phyloP scores from a whole-genome alignment of 2,329 filamentous ascomycete species.

The Exophiala viscosa region DNA sequence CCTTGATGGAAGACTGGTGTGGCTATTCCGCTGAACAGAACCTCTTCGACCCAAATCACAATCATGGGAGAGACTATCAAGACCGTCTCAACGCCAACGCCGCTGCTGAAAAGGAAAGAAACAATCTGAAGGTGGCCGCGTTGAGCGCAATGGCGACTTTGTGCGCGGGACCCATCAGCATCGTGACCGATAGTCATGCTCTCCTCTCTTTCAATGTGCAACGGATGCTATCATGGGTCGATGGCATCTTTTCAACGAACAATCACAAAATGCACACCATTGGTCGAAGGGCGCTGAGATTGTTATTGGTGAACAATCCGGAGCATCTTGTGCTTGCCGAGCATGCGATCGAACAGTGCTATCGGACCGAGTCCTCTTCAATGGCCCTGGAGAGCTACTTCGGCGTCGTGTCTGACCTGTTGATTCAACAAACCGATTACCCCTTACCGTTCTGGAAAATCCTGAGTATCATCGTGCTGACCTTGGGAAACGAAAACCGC shows the following conservation, averaged over 20 bases:
- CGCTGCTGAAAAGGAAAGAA: slow-evolving; percentile 95
- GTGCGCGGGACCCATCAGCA: slow-evolving; percentile 74
- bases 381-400: slow-evolving; percentile 96
- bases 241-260: slow-evolving; percentile 85
- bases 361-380: slow-evolving; percentile 68
- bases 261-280: slow-evolving; percentile 92
- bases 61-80: slow-evolving; percentile 39
- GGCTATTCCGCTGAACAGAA: slow-evolving; percentile 92
- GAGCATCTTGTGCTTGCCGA: slow-evolving; percentile 82
- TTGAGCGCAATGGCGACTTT: slow-evolving; percentile 93
- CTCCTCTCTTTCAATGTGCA: slow-evolving; percentile 86
- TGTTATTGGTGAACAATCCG: slow-evolving; percentile 84
- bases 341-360: slow-evolving; percentile 87
- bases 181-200: slow-evolving; percentile 83
- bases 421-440: slow-evolving; percentile 78
- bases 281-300: slow-evolving; percentile 80
- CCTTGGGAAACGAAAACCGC: slow-evolving; percentile 84
- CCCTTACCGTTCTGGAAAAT: slow-evolving; percentile 86
- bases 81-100: slow-evolving; percentile 77
- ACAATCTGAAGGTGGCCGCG: slow-evolving; percentile 82
- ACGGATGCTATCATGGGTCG: slow-evolving; percentile 91
- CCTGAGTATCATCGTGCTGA: slow-evolving; percentile 82
- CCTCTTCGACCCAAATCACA: slow-evolving; percentile 71
- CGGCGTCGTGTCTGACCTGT: slow-evolving; percentile 80
- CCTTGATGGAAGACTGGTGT: slow-evolving; percentile 98